phyloP scores from a whole-genome alignment of 495 filamentous ascomycete species.

The Xanthoparmelia taractica region DNA sequence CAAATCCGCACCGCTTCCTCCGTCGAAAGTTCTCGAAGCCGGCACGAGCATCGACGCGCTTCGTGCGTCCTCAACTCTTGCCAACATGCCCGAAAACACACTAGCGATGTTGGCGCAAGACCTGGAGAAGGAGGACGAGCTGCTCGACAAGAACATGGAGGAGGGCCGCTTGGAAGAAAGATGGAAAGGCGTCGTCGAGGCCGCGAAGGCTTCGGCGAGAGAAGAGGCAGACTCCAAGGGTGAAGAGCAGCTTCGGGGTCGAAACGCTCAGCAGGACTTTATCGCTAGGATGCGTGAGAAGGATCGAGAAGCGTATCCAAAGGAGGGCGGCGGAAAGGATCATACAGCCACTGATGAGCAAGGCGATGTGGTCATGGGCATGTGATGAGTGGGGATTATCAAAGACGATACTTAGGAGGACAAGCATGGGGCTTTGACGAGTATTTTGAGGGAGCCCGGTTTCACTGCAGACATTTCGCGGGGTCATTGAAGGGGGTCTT shows the following conservation, averaged over 20 bases:
- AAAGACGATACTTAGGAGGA: neutral
- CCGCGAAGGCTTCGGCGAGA: conserved; percentile 26
- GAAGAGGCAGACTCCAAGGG: conserved; percentile 21
- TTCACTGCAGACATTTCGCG: neutral
- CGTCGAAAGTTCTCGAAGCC: conserved; percentile 16
- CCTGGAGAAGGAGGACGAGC: conserved; percentile 45
- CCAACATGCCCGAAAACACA: conserved; percentile 12
- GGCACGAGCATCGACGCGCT: conserved; percentile 26
- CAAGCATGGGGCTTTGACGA: neutral
- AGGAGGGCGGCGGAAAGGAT: neutral
- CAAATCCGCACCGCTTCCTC: conserved; percentile 16
- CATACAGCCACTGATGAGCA: conserved; percentile 6
- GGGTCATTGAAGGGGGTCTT: neutral
- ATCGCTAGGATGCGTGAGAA: conserved; percentile 3
- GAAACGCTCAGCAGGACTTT: conserved; percentile 8
- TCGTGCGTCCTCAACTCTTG: conserved; percentile 19
- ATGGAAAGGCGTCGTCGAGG: conserved; percentile 45
- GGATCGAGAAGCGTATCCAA: conserved; percentile 12
- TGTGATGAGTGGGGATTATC: conserved; percentile 1
- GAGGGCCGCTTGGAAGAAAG: conserved; percentile 53
- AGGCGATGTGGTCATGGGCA: conserved; percentile 17
- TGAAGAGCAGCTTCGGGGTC: conserved; percentile 10
- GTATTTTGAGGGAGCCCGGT: neutral
- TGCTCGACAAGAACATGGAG: conserved; percentile 47
- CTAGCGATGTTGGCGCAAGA: conserved; percentile 39